Evolutionary conservation across 2,329 filamentous ascomycete genomes (phyloP), one percentile per base, ranked within the genome.

Genomic region (Ophiocordyceps camponoti-floridani): DNA sequence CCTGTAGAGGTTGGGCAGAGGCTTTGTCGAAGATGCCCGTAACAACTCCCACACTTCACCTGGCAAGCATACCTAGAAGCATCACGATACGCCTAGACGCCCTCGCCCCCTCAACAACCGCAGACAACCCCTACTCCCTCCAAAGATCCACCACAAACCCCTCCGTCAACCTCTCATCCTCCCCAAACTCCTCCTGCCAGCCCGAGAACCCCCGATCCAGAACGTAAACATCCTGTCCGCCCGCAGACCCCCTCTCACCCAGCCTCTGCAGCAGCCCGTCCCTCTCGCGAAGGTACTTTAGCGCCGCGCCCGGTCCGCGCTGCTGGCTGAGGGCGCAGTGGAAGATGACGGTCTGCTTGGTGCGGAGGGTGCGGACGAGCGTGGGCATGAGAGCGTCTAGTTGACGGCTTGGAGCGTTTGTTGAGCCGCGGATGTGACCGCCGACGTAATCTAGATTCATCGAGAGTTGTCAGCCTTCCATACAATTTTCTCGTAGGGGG

Each of bases 251-350:
- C 48, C 54, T 64, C 54, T 64, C 54, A 9, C 55, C 55, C 45
- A 58, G 50, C 16, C 47, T 46, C 46, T 48, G 57, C 16, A 67
- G 47, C 18, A 67, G 47, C 13, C 71, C 66, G 52, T 82, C 77
- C 42, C 77, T 69, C 64, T 87, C 82, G 33, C 82, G 68, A 48
- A 88, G 53, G 60, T 95, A 96, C 54, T 73, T 71, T 52, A 94
- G 64, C 4, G 91, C 91, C 4, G 89, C 87, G 43, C 74, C 74
- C 0, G 91, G 91, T 0, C 91, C 91, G 1, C 91, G 73, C 64
- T 94, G 83, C 66, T 96, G 91, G 52, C 82, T 89, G 45, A 96
- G 68, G 16, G 84, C 83, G 63, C 91, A 98, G 65, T 98, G 91
- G 61, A 98, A 98, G 1, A 98, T 76, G 13, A 98, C 86, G 11